Conservation (phyloP, 495 filamentous ascomycete species). For the Penicillium psychrofluorescens region DNA sequence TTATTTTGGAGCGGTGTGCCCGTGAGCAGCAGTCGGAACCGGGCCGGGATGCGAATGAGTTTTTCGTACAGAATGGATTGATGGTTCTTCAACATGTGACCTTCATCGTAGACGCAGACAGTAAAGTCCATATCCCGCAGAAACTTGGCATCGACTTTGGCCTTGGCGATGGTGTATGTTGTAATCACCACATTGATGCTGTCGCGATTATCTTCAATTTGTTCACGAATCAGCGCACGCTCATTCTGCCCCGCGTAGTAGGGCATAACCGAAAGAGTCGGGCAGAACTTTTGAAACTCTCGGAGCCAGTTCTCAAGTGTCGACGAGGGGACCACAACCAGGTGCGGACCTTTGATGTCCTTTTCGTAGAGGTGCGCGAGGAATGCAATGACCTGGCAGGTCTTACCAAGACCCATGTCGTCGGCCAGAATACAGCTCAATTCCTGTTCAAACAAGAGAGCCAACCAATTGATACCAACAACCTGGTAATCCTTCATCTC, state of each 20-base stretch:
- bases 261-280: conserved; percentile 61
- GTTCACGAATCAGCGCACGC: conserved; percentile 55
- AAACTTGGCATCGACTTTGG: conserved; percentile 61
- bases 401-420: conserved; percentile 98
- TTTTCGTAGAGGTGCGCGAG: conserved; percentile 72
- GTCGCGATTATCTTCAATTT: conserved; percentile 53
- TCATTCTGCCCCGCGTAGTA: conserved; percentile 70
- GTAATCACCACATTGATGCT: conserved; percentile 82
- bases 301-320: conserved; percentile 92
- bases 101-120: conserved; percentile 85
- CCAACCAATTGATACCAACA: conserved; percentile 91
- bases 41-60: conserved; percentile 67
- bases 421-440: conserved; percentile 88
- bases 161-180: conserved; percentile 71
- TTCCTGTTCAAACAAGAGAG: conserved; percentile 66
- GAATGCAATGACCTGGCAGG: conserved; percentile 91
- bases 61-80: conserved; percentile 72
- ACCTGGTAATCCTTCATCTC: conserved; percentile 87
- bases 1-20: conserved; percentile 97
- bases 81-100: conserved; percentile 83
- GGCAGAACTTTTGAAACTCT: conserved; percentile 86
- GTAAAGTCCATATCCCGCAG: conserved; percentile 54
- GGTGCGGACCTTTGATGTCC: conserved; percentile 64
- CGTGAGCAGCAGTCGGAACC: conserved; percentile 79
- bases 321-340: conserved; percentile 85